Percentiles rank a stretch among this genome's conserved stretches.
These are phyloP conservation scores for Fonsecaea multimorphosa DNA, from an alignment of 2,329 filamentous ascomycete genomes.

Conservation along the genomic window DNA sequence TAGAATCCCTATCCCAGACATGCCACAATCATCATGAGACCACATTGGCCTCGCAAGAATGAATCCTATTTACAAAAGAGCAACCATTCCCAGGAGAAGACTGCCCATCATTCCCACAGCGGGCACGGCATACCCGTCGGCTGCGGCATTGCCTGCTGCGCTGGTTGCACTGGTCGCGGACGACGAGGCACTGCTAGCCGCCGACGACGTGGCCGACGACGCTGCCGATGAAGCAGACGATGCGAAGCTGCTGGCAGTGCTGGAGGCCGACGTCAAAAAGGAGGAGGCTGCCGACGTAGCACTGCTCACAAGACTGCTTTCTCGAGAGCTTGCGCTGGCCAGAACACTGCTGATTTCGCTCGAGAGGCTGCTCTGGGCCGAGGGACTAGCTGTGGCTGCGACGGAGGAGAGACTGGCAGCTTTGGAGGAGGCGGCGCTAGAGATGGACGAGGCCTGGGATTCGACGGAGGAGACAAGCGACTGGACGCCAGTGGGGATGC, in stretches of 20 bases:
- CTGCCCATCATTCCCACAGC: conserved; percentile 29
- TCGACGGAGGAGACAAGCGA: conserved; percentile 26
- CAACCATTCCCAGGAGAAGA: conserved; percentile 31
- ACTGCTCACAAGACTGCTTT: conserved; percentile 25
- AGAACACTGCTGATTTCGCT: conserved; percentile 32
- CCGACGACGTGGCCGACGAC: background rate
- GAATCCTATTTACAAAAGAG: conserved; percentile 26
- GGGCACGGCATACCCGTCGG: conserved; percentile 21
- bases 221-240: conserved; percentile 15
- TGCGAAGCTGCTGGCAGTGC: conserved; percentile 16
- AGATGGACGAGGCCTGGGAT: conserved; percentile 25
- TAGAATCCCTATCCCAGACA: background rate
- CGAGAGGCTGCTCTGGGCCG: conserved; percentile 28
- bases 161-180: conserved; percentile 19
- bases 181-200: conserved; percentile 19
- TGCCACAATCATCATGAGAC: background rate
- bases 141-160: conserved; percentile 24
- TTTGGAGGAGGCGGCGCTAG: conserved; percentile 19
- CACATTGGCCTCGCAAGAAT: background rate
- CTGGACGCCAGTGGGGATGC: conserved; percentile 10
- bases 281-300: conserved; percentile 24
- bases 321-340: conserved; percentile 23
- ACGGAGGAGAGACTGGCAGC: conserved; percentile 29
- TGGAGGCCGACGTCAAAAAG: conserved; percentile 17
- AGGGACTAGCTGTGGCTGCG: conserved; percentile 25